phyloP scores from a whole-genome alignment of 2,329 filamentous ascomycete genomes.

The Aspergillus piperis region DNA sequence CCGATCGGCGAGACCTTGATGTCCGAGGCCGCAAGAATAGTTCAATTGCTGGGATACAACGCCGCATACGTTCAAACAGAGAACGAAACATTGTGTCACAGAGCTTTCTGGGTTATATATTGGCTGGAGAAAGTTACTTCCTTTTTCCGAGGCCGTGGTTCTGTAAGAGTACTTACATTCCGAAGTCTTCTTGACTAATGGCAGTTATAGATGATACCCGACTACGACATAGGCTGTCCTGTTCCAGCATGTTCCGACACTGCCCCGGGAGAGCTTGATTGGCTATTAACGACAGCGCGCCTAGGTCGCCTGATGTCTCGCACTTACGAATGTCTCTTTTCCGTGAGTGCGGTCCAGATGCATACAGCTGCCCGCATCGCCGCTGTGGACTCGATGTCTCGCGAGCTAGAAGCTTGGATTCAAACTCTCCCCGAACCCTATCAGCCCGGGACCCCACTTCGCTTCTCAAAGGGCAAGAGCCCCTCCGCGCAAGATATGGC shows the following conservation, averaged over 20 bases:
- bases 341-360: constrained; percentile 34
- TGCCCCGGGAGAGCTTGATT: constrained; percentile 37
- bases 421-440: constrained; percentile 31
- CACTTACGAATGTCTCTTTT: constrained; percentile 39
- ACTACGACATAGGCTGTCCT: constrained; percentile 41
- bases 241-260: constrained; percentile 38
- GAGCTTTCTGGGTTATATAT: constrained; percentile 47
- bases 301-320: constrained; percentile 36
- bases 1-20: constrained; percentile 37
- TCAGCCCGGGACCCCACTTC: neutral
- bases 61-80: constrained; percentile 22
- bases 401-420: constrained; percentile 36
- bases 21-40: constrained; percentile 40
- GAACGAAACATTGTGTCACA: constrained; percentile 17
- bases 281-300: constrained; percentile 35
- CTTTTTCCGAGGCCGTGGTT: constrained; percentile 35
- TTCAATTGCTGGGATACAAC: constrained; percentile 33
- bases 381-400: constrained; percentile 26
- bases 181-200: neutral
- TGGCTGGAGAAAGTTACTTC: constrained; percentile 40
- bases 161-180: constrained; percentile 26
- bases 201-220: constrained; percentile 33
- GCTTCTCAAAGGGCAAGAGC: neutral
- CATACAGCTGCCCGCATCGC: constrained; percentile 14
- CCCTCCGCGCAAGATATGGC: neutral